These are phyloP conservation scores for Coemansia sp. DNA, from an alignment of 192 early-diverging fungal species.

Conservation along the genomic window DNA sequence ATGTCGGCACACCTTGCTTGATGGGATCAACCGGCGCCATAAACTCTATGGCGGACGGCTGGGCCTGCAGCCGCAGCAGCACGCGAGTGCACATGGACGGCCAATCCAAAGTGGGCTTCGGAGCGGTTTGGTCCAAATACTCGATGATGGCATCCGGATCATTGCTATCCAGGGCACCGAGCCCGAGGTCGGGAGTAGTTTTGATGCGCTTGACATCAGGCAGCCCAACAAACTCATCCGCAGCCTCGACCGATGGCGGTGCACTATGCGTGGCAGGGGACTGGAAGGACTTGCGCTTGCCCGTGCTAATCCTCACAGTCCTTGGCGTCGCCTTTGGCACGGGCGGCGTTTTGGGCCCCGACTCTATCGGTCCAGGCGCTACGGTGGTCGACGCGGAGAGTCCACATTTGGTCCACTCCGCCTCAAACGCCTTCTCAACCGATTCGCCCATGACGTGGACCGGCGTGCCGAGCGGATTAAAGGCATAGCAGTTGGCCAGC, in stretches of 20 bases:
- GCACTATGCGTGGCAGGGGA: neutral
- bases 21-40: constrained; percentile 66
- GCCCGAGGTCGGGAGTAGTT: neutral
- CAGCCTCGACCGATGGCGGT: neutral
- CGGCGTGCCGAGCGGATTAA: constrained; percentile 68
- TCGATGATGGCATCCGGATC: constrained; percentile 29
- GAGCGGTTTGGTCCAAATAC: constrained; percentile 1
- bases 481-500: constrained; percentile 64
- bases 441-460: constrained; percentile 63
- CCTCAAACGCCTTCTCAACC: constrained; percentile 59
- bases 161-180: no score
- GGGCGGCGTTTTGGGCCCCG: no score
- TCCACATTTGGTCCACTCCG: constrained; percentile 37
- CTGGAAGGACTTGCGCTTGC: constrained; percentile 14
- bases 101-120: constrained; percentile 25
- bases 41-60: constrained; percentile 61
- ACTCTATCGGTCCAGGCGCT: no score
- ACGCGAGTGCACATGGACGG: constrained; percentile 17
- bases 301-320: constrained; percentile 5
- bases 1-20: constrained; percentile 60
- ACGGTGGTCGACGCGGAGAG: neutral
- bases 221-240: neutral
- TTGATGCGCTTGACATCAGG: neutral
- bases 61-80: constrained; percentile 52
- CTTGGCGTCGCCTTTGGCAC: neutral